Conservation (phyloP, 139 green algal species). For the Volvox africanus region DNA sequence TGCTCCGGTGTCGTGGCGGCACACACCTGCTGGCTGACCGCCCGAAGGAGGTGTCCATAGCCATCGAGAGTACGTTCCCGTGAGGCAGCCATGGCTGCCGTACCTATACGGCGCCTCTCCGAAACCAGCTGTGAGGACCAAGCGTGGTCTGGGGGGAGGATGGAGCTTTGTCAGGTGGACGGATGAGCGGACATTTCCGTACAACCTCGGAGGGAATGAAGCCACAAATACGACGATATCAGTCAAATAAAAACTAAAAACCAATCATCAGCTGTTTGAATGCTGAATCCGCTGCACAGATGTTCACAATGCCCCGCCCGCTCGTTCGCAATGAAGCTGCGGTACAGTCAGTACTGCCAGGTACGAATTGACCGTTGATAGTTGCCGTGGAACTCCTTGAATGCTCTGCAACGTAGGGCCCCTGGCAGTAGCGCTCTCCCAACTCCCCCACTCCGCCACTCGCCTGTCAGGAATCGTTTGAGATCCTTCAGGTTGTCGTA, state of each 20-base stretch:
- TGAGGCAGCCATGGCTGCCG: not conserved
- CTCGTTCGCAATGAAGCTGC: no score
- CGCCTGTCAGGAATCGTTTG: not conserved
- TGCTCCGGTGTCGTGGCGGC: not conserved
- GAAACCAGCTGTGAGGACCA: not conserved
- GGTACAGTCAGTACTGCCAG: no score
- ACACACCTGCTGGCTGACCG: not conserved
- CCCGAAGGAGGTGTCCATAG: not conserved
- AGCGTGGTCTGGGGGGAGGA: not conserved
- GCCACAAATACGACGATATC: no score
- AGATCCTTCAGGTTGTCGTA: conserved; percentile 7
- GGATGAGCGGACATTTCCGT: no score
- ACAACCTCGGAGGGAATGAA: no score
- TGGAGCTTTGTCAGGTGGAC: not conserved
- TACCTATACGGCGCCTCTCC: not conserved
- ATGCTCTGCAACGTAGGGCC: no score
- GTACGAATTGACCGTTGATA: no score
- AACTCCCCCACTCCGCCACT: not conserved
- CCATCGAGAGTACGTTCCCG: not conserved
- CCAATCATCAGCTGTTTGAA: no score
- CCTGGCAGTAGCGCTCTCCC: not conserved
- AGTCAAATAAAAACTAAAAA: no score
- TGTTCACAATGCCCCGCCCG: no score
- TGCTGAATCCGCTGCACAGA: no score
- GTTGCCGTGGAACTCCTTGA: no score